These are phyloP conservation scores for Russula dissimulans DNA, from an alignment of 768 basidiomycete genomes.

Conservation along the genomic window DNA sequence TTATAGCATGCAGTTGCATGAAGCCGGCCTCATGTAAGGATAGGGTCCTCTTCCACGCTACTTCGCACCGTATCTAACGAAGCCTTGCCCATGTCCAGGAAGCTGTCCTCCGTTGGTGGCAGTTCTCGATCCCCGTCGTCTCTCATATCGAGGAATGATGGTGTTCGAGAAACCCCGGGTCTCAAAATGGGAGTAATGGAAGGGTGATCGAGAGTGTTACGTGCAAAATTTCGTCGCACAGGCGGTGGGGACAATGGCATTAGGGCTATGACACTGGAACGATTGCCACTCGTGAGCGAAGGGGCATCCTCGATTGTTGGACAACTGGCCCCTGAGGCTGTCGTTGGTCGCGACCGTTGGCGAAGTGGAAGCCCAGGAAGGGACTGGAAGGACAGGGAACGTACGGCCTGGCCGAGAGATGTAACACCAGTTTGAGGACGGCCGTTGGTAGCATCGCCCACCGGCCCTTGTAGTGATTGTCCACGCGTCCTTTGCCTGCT, in stretches of 20 bases:
- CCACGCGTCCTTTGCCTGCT: constrained; percentile 1
- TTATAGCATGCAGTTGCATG: background rate
- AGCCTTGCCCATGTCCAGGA: constrained; percentile 33
- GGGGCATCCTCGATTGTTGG: constrained; percentile 8
- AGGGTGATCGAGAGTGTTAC: constrained; percentile 9
- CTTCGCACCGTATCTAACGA: constrained; percentile 34
- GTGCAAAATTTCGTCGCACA: constrained; percentile 3
- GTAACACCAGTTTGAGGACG: constrained; percentile 1
- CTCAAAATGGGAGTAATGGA: constrained; percentile 23
- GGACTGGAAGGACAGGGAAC: constrained; percentile 18
- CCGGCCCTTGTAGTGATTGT: background rate
- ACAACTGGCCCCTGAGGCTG: constrained; percentile 4
- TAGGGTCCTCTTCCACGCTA: constrained; percentile 24
- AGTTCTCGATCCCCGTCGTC: constrained; percentile 24
- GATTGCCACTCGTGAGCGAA: constrained; percentile 7
- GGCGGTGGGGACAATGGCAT: constrained; percentile 33
- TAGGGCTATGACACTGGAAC: constrained; percentile 25
- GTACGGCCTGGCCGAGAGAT: background rate
- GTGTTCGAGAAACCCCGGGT: constrained; percentile 52
- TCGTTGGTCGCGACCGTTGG: constrained; percentile 20
- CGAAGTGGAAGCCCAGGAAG: constrained; percentile 41
- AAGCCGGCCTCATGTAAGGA: background rate
- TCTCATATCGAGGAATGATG: constrained; percentile 65
- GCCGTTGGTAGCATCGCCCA: background rate
- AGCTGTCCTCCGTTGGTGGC: constrained; percentile 28